Conservation (phyloP, 2,329 filamentous ascomycete species). For the Hymenoscyphus salicellus region DNA sequence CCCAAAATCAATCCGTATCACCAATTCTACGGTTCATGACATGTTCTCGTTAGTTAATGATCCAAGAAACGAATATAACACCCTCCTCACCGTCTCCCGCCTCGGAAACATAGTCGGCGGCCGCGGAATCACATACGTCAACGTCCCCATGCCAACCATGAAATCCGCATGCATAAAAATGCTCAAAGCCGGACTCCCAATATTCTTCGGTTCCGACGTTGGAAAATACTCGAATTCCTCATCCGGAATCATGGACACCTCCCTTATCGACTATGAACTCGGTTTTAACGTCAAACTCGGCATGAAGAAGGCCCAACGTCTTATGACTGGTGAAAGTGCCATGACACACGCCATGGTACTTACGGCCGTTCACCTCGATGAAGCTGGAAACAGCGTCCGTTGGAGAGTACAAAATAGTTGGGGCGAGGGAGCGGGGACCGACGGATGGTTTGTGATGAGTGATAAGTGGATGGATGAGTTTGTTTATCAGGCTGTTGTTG, state of each 20-base stretch:
- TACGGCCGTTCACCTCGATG: constrained; percentile 77
- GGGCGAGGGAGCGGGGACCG: constrained; percentile 66
- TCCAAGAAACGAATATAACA: constrained; percentile 71
- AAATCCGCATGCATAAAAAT: constrained; percentile 73
- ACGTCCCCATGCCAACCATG: constrained; percentile 70
- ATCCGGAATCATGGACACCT: constrained; percentile 76
- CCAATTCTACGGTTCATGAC: constrained; percentile 58
- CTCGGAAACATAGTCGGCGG: constrained; percentile 81
- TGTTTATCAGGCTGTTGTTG: constrained; percentile 82
- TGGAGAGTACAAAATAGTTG: constrained; percentile 90
- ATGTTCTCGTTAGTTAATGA: constrained; percentile 85
- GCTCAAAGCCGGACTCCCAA: constrained; percentile 72
- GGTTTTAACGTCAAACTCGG: constrained; percentile 76
- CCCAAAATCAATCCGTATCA: constrained; percentile 54
- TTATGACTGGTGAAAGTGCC: constrained; percentile 69
- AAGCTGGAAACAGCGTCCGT: constrained; percentile 61
- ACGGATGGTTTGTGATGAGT: constrained; percentile 88
- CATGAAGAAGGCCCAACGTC: constrained; percentile 71
- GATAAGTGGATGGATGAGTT: constrained; percentile 79
- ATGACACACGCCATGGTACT: constrained; percentile 96
- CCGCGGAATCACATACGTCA: constrained; percentile 74
- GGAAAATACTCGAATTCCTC: constrained; percentile 71
- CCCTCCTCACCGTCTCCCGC: constrained; percentile 70
- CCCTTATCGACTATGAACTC: constrained; percentile 73
- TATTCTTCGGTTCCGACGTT: constrained; percentile 88